Evolutionary conservation across 805 yeast species (phyloP).

Genomic region (Kregervanrija fluxuum): DNA sequence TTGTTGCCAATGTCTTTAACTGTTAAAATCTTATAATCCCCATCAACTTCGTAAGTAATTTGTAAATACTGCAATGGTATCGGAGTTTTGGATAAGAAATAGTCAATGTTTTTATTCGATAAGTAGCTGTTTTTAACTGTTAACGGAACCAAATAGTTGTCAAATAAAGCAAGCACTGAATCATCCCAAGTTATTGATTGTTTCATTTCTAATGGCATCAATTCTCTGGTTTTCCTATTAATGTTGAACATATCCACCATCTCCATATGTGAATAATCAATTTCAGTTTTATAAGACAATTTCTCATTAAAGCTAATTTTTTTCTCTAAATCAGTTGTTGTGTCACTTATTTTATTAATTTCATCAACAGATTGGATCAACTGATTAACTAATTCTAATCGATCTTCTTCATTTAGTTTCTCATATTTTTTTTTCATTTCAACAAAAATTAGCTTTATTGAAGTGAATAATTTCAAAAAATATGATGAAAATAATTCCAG

Average conservation of each 20-base stretch:
- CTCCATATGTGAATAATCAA: constrained; percentile 22
- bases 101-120: constrained; percentile 14
- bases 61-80: constrained; percentile 24
- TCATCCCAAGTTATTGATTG: constrained; percentile 33
- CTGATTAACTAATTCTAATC: constrained; percentile 11
- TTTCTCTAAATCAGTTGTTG: constrained; percentile 24
- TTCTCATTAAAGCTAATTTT: constrained; percentile 25
- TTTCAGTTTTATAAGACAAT: constrained; percentile 20
- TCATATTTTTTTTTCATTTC: constrained; percentile 19
- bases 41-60: constrained; percentile 12
- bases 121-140: constrained; percentile 9
- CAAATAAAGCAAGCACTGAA: constrained; percentile 35
- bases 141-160: constrained; percentile 23
- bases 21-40: constrained; percentile 12
- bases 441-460: constrained; percentile 19
- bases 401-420: constrained; percentile 11
- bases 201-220: constrained; percentile 17
- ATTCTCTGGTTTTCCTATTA: constrained; percentile 19
- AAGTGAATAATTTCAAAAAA: constrained; percentile 25
- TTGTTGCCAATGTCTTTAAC: constrained; percentile 20
- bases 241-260: constrained; percentile 26
- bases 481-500: constrained; percentile 25
- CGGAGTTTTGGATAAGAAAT: constrained; percentile 18
- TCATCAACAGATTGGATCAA: constrained; percentile 13
- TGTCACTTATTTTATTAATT: constrained; percentile 24